phyloP scores from a whole-genome alignment of 2,329 filamentous ascomycete species.

The Pseudogymnoascus sp. region DNA sequence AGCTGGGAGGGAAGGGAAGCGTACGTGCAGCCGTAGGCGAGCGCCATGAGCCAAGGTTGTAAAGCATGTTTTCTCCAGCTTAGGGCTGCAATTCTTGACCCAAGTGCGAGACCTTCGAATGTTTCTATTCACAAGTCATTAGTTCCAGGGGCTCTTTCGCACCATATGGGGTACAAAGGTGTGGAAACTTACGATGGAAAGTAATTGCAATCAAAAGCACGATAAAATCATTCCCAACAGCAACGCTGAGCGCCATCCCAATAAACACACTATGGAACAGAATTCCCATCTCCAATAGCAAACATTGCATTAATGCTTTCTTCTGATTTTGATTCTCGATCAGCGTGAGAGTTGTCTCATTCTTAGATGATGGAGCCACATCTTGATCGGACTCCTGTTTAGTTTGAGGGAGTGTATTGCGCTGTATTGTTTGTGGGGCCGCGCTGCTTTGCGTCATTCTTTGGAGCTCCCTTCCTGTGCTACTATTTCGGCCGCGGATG shows the following conservation, averaged over 20 bases:
- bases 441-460: conserved; percentile 41
- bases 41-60: conserved; percentile 12
- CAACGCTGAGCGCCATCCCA: conserved; percentile 63
- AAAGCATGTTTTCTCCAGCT: not conserved
- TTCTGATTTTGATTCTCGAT: conserved; percentile 39
- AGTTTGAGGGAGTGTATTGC: conserved; percentile 50
- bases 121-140: conserved; percentile 21
- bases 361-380: conserved; percentile 19
- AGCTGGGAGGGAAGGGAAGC: not conserved
- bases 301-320: conserved; percentile 63
- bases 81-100: conserved; percentile 56
- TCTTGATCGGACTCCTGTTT: conserved; percentile 36
- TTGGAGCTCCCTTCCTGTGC: conserved; percentile 15
- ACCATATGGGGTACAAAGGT: conserved; percentile 46
- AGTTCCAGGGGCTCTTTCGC: conserved; percentile 17
- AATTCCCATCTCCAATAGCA: conserved; percentile 68
- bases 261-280: conserved; percentile 73
- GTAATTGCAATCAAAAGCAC: conserved; percentile 60
- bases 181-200: conserved; percentile 44
- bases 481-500: not conserved
- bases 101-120: conserved; percentile 55
- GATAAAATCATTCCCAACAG: conserved; percentile 50
- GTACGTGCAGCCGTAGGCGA: conserved; percentile 4
- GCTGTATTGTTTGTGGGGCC: conserved; percentile 58
- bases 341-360: conserved; percentile 14